phyloP scores from a whole-genome alignment of 306 rosid species.

The Gynostemma pentaphyllum region DNA sequence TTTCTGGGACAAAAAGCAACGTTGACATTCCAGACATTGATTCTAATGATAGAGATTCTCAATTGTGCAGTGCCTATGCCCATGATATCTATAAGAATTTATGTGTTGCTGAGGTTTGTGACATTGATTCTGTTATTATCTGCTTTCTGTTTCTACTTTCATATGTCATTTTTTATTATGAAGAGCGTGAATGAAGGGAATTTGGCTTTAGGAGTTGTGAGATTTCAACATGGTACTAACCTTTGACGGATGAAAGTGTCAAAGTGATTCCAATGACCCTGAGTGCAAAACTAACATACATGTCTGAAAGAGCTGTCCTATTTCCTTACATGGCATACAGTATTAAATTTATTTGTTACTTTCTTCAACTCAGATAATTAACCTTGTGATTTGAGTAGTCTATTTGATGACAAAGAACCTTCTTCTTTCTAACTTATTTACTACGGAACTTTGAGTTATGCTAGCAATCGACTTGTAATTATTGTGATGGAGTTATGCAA shows the following conservation, averaged over 20 bases:
- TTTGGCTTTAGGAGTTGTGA: background rate
- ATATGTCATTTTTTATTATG: background rate
- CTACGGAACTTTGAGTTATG: background rate
- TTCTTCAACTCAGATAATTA: background rate
- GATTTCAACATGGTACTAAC: background rate
- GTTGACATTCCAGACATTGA: slow-evolving; percentile 46
- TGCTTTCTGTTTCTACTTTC: background rate
- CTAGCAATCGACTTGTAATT: background rate
- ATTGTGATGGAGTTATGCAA: background rate
- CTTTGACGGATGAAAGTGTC: background rate
- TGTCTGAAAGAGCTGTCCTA: background rate
- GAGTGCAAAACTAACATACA: background rate
- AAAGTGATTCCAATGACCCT: slow-evolving; percentile 5
- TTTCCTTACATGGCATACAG: background rate
- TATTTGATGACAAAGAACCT: background rate
- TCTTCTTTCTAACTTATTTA: background rate
- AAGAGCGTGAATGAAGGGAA: background rate
- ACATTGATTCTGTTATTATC: background rate
- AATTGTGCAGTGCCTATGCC: slow-evolving; percentile 57
- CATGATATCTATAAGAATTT: slow-evolving; percentile 54
- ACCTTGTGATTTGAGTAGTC: background rate
- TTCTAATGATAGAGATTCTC: slow-evolving; percentile 54
- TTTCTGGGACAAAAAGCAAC: slow-evolving; percentile 24
- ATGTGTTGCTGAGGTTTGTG: slow-evolving; percentile 70
- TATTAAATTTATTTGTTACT: background rate